Evolutionary conservation across 352 stramenopile genomes (phyloP).

Genomic region (Phytopythium kandeliae): DNA sequence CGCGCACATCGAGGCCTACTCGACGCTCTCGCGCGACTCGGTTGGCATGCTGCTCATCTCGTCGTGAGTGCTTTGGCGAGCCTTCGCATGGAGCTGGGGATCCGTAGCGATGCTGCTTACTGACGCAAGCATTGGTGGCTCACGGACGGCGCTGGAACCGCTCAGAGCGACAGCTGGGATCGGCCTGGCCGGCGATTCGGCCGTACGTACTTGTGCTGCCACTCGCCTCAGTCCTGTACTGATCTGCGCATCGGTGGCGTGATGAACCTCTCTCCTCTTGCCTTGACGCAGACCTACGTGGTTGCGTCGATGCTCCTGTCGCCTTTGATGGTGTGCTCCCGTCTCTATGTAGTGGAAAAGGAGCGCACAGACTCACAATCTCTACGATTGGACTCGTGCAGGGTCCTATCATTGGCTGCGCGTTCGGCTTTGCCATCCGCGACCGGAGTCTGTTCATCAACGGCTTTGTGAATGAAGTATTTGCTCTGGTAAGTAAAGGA

Average conservation of each 20-base stretch:
- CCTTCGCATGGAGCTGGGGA: too few species aligned
- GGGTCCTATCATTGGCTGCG: conserved; percentile 78
- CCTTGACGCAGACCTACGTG: conserved; percentile 50
- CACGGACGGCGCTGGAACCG: neutral
- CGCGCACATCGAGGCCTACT: conserved; percentile 77
- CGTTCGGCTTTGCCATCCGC: conserved; percentile 74
- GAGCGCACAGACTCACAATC: neutral
- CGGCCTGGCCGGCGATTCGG: conserved; percentile 67
- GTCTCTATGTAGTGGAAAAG: neutral
- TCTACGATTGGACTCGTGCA: conserved; percentile 8
- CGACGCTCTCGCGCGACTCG: conserved; percentile 74
- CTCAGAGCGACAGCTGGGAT: conserved; percentile 73
- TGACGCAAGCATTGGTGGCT: neutral
- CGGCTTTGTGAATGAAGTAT: conserved; percentile 76
- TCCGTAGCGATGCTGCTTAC: neutral
- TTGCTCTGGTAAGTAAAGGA: conserved; percentile 43
- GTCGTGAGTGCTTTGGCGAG: conserved; percentile 30
- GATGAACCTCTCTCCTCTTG: too few species aligned
- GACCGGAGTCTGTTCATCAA: conserved; percentile 83
- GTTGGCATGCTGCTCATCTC: conserved; percentile 85
- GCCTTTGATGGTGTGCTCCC: conserved; percentile 63
- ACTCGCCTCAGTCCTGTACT: too few species aligned
- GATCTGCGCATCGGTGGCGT: too few species aligned
- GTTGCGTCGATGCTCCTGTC: conserved; percentile 87
- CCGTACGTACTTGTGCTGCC: conserved; percentile 18